Evolutionary conservation across 805 yeast genomes (phyloP).

Genomic region (Saccharomycopsis javanensis): DNA sequence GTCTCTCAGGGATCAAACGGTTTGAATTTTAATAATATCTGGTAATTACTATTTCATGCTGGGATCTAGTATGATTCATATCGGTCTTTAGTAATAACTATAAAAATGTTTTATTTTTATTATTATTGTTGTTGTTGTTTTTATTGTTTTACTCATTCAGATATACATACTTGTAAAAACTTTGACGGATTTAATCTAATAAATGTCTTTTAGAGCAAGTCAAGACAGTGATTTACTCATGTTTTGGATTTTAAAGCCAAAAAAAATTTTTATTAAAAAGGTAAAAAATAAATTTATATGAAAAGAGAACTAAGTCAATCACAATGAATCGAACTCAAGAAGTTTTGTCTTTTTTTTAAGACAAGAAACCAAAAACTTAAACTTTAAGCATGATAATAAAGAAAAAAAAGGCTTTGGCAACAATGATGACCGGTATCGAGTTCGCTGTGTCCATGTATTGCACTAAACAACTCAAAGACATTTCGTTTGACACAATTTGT

Average conservation of each 20-base stretch:
- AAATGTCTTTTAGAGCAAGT: too few relatives aligned
- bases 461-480: slow-evolving; percentile 6
- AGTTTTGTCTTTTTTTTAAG: neutral
- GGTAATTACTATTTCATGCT: neutral
- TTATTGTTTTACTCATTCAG: too few relatives aligned
- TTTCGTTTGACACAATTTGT: too few relatives aligned
- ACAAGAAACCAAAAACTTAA: neutral
- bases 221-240: too few relatives aligned
- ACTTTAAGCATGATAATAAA: neutral
- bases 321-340: neutral
- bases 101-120: too few relatives aligned
- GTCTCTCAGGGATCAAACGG: neutral
- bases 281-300: neutral
- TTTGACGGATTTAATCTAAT: too few relatives aligned
- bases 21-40: neutral
- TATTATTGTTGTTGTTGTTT: too few relatives aligned
- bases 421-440: slow-evolving; percentile 16
- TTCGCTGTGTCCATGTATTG: slow-evolving; percentile 13
- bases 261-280: neutral
- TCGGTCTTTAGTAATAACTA: too few relatives aligned
- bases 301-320: too few relatives aligned
- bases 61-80: too few relatives aligned
- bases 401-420: neutral
- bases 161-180: too few relatives aligned
- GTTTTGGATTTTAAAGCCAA: too few relatives aligned